Base-by-base conservation (phyloP, 1,284 basidiomycete genomes). In the Fomitiporia mediterranea region DNA sequence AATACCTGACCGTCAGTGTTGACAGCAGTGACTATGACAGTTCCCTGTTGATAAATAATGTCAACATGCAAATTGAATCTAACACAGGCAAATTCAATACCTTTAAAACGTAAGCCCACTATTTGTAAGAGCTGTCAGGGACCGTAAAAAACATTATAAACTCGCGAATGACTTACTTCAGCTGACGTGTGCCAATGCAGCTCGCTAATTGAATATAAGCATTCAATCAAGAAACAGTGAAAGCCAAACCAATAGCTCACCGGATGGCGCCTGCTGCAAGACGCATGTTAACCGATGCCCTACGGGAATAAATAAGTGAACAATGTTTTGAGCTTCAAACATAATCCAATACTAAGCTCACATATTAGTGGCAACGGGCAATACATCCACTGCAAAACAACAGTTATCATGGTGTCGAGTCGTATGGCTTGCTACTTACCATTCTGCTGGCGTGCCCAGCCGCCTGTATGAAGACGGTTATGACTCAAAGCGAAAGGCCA, bases 401-500 rank as follows among this genome's bases (percentile, higher is more conserved):
- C 27, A 27, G 30, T 58, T 4, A 58, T 50, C 5, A 17, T 32
- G 25, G 5, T 28, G 8, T 37, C 13, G 23, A 47, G 37, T 8
- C 27, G 43, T 30, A 7, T 19, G 52, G 15, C 25, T 49, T 38
- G 44, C 2, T 30, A 58, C 69, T 19, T 52, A 77, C 79, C 47
- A 48, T 78, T 82, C 64, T 83, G 76, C 59, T 81, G 69, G 42
- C 80, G 70, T 32, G 81, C 75, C 82, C 81, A 84, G 1, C 83
- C 82, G 32, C 82, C 83, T 7, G 72, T 68, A 50, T 74, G 73
- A 2, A 85, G 57, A 27, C 80, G 74, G 59, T 72, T 82, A 61
- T 81, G 78, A 51, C 79, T 81, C 17, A 82, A 65, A 54, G 77
- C 67, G 60, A 84, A 81, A 0, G 82, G 76, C 83, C 83, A 85